Base-by-base conservation (phyloP, 2,329 filamentous ascomycete genomes). In the Alternaria incomplexa region DNA sequence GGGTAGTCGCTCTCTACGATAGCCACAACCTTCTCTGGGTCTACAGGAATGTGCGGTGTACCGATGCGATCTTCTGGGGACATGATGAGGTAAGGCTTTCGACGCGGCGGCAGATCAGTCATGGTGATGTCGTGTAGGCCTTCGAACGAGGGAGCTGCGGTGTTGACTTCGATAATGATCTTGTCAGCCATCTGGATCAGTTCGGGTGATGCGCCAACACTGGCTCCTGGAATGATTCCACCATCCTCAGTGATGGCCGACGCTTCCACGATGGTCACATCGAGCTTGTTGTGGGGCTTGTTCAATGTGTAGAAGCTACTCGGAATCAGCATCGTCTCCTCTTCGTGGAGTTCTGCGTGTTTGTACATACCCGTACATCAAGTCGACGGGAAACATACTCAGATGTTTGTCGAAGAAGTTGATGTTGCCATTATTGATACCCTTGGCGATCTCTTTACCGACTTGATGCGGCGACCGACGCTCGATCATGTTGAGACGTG, bases 341-440 rank as follows among this genome's bases (percentile, higher is more conserved):
- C 13, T 10, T 15, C 12, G 10, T 44, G 20, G 12, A 25, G 7
- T 13, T 22, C 48, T 17, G 56, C 8, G 15, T n/a, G 8, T 5
- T 82, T 76, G 13, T 70, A 75, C 73, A 75, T 81, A 77, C 53
- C 81, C 83, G 78, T 96, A 96, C 79, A 95, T 91, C 68, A 97
- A 84, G 77, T 97, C 93, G 43, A 90, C 87, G 5, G 93, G 93
- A 79, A 97, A 97, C 93, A 96, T 96, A 81, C 90, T 93, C 77
- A 97, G 80, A 83, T 97, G 93, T 84, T 97, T 97, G 80, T 97
- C 93, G 78, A 96, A 97, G 82, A 97, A 97, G 66, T 95, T 89
- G 82, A 97, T 97, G 70, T 90, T 86, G 46, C 93, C 93, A 72
- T 90, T 89, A 80, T 97, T 97, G 82, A 97, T 96, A 10, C 93